phyloP scores from a whole-genome alignment of 371 early-diverging fungal genomes.

The Blyttiomyces sp. region DNA sequence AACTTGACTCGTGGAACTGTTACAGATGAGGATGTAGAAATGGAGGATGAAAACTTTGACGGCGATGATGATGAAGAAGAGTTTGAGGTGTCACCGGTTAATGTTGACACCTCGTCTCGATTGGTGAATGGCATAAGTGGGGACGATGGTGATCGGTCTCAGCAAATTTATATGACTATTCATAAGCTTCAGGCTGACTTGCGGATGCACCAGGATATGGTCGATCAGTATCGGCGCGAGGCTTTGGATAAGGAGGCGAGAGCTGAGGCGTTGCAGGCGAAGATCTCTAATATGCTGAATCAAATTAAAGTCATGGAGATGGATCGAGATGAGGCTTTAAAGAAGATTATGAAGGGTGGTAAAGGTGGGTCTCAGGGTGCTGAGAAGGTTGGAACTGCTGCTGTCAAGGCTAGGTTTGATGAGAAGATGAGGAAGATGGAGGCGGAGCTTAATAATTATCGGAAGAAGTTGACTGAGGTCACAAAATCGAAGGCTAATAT shows the following conservation, averaged over 20 bases:
- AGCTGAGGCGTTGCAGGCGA: conserved; percentile 67
- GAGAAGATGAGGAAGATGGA: conserved; percentile 66
- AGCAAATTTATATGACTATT: conserved; percentile 44
- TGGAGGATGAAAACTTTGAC: not conserved
- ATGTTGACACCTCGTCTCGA: not conserved
- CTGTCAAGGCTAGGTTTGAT: conserved; percentile 62
- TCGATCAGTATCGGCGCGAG: conserved; percentile 36
- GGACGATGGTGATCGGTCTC: conserved; percentile 5
- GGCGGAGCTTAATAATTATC: conserved; percentile 61
- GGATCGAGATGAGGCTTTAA: conserved; percentile 66
- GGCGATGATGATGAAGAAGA: not conserved
- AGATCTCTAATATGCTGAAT: conserved; percentile 56
- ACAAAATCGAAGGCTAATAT: conserved; percentile 19
- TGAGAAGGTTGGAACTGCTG: conserved; percentile 31
- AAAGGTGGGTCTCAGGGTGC: conserved; percentile 8
- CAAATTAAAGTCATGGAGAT: conserved; percentile 57
- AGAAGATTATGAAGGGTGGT: conserved; percentile 32
- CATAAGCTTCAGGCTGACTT: conserved; percentile 72
- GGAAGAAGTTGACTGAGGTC: conserved; percentile 35
- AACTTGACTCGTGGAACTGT: not conserved
- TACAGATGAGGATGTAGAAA: not conserved
- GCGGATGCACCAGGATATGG: conserved; percentile 54
- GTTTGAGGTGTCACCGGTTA: not conserved
- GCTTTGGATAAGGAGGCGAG: conserved; percentile 40
- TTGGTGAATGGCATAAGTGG: no score